Evolutionary conservation across 1,284 basidiomycete genomes (phyloP).

Genomic region (Heliocybe sulcata): DNA sequence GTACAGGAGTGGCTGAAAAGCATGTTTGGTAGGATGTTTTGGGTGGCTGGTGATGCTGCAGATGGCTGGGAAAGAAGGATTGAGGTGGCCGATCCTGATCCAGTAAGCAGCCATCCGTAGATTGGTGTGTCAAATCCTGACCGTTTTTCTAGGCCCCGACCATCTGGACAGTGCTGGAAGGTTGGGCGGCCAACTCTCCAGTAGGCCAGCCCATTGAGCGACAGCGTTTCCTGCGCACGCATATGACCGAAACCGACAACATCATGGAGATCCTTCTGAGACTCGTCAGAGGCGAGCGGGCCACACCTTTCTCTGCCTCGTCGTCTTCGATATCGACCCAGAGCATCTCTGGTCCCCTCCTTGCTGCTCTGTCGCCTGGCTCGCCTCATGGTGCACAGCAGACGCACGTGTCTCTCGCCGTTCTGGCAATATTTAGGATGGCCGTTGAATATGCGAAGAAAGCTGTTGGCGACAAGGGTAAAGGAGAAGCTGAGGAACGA

Average conservation of each 20-base stretch:
- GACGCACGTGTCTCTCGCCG: slow-evolving; percentile 88
- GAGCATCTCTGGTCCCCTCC: slow-evolving; percentile 53
- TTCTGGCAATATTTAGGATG: slow-evolving; percentile 85
- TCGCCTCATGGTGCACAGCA: slow-evolving; percentile 83
- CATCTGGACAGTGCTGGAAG: slow-evolving; percentile 81
- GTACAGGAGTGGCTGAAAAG: slow-evolving; percentile 89
- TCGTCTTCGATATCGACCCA: slow-evolving; percentile 51
- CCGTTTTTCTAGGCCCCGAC: slow-evolving; percentile 68
- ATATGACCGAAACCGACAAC: slow-evolving; percentile 81
- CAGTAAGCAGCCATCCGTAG: slow-evolving; percentile 49
- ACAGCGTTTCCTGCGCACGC: slow-evolving; percentile 80
- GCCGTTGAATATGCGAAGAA: slow-evolving; percentile 75
- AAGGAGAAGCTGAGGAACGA: slow-evolving; percentile 66
- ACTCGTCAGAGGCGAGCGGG: slow-evolving; percentile 82
- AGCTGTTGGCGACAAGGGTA: slow-evolving; percentile 59
- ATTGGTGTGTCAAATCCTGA: slow-evolving; percentile 7
- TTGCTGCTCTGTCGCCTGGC: slow-evolving; percentile 62
- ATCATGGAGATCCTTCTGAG: slow-evolving; percentile 87
- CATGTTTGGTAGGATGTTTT: slow-evolving; percentile 80
- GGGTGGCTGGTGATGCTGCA: slow-evolving; percentile 62
- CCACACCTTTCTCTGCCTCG: slow-evolving; percentile 55
- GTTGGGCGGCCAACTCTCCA: slow-evolving; percentile 79
- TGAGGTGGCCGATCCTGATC: slow-evolving; percentile 88
- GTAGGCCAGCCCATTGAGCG: slow-evolving; percentile 73
- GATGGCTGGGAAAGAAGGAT: slow-evolving; percentile 93